These are phyloP conservation scores for Digitaria exilis DNA, from an alignment of 202 grass and related monocot species.

Conservation along the genomic window DNA sequence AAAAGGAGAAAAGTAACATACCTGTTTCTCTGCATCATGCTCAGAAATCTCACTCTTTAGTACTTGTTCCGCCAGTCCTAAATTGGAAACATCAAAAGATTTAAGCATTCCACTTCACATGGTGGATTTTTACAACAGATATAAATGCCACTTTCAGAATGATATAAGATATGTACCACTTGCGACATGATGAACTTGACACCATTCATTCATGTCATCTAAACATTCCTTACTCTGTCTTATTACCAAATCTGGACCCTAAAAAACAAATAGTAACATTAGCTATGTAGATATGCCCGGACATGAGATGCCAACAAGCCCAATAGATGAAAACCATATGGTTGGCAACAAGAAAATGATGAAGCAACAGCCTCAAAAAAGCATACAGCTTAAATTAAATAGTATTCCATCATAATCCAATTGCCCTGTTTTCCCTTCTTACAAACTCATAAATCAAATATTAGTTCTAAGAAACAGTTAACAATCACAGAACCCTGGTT, in stretches of 20 bases:
- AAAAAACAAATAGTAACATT: conserved; percentile 16
- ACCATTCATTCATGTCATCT: conserved; percentile 90
- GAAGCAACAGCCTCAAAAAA: neutral
- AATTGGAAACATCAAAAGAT: conserved; percentile 34
- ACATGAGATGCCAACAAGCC: neutral
- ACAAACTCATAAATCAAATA: neutral
- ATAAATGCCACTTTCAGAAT: conserved; percentile 8
- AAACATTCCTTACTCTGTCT: conserved; percentile 79
- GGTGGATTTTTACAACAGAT: conserved; percentile 9
- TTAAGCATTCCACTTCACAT: neutral
- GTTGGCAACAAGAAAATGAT: conserved; percentile 19
- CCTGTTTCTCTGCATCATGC: conserved; percentile 77
- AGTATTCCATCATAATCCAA: neutral
- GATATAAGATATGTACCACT: conserved; percentile 63
- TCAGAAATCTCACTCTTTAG: conserved; percentile 63
- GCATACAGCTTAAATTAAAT: neutral
- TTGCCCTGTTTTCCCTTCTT: neutral
- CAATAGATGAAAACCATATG: conserved; percentile 7
- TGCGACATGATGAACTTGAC: conserved; percentile 64
- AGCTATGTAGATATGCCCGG: neutral
- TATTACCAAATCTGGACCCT: conserved; percentile 91
- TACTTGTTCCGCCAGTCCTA: conserved; percentile 77
- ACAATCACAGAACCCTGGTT: conserved; percentile 13
- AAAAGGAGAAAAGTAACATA: conserved; percentile 36
- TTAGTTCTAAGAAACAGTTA: neutral